Evolutionary conservation across 2,329 filamentous ascomycete species (phyloP), one percentile per base, ranked within the genome.

Genomic region (Apiospora sp.): DNA sequence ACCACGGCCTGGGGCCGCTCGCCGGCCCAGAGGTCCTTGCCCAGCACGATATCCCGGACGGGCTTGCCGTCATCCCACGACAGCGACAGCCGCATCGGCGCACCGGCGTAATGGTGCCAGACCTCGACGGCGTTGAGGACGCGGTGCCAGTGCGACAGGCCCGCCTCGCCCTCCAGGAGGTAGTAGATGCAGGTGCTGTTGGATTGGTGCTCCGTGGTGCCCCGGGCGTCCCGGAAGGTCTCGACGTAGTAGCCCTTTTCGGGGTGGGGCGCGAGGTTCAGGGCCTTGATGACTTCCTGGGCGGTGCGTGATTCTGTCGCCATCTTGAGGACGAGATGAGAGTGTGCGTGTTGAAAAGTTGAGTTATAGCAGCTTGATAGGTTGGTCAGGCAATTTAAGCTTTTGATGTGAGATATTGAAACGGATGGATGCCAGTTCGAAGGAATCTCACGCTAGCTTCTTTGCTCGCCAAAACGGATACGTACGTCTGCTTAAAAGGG

Each of bases 101-200:
- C 86, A 7, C 87, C 87, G 10, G 85, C 87, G 69, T 89, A 89
- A 78, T 85, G 86, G 76, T 89, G 87, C 87, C 87, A 89, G 8
- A 87, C 79, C 76, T 89, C 86, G 54, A 78, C 83, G 2, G 84
- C 84, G 72, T 88, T 86, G 30, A 64, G 58, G 49, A 87, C 82
- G 67, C 84, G 83, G 76, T 89, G 87, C 87, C 87, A 89, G 71
- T 83, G 76, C 1, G 87, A 89, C 16, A 80, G 74, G 0, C 84
- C 83, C 0, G 71, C 78, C 2, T 78, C 73, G 46, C 86, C 85
- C 71, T 88, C 79, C 27, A 81, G 76, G 24, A 81, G 82, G 75
- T 88, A 89, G 80, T 88, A 89, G 74, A 89, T 89, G 61, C 82
- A 83, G 2, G 87, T 88, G 80, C 85, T 87, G 71, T 81, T 75